Percentiles rank a stretch among this genome's conserved stretches.
These are phyloP conservation scores for Cyclostephanos invisitatus DNA, from an alignment of 108 stramenopile species.

Conservation along the genomic window DNA sequence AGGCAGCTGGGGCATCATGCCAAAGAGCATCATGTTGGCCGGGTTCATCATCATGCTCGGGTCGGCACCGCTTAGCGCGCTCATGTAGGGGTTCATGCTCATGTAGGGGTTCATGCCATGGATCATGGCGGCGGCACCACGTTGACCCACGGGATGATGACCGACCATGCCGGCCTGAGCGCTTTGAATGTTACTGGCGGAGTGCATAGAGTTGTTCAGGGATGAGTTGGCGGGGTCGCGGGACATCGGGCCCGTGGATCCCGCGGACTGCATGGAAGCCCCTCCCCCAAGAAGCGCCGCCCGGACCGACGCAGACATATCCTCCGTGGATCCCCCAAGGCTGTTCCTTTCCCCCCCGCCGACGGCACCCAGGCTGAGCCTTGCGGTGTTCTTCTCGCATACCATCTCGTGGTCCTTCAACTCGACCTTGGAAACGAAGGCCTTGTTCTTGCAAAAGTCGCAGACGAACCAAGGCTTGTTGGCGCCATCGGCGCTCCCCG, in stretches of 20 bases:
- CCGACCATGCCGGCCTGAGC: not conserved
- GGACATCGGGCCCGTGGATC: not conserved
- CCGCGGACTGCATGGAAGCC: not conserved
- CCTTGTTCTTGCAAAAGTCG: conserved; percentile 22
- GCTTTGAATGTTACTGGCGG: not conserved
- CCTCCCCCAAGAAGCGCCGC: not conserved
- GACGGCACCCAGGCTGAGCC: not conserved
- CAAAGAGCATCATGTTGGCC: not conserved
- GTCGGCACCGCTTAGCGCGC: not conserved
- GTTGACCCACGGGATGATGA: conserved; percentile 7
- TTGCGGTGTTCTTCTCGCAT: conserved; percentile 4
- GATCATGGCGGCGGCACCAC: not conserved
- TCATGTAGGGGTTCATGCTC: conserved; percentile 8
- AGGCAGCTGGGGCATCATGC: not conserved
- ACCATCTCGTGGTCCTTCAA: conserved; percentile 15
- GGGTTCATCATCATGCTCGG: conserved; percentile 11
- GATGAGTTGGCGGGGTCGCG: not conserved
- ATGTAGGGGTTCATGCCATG: not conserved
- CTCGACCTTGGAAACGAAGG: conserved; percentile 7
- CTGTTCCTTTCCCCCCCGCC: not conserved
- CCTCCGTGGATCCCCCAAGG: not conserved
- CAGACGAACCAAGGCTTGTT: conserved; percentile 19
- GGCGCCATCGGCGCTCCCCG: not conserved
- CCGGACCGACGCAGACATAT: not conserved
- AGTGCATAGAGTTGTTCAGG: not conserved